Percentiles rank a stretch among this genome's conserved stretches.
phyloP scores from a whole-genome alignment of 2,329 filamentous ascomycete species.

The Phoma sp. region DNA sequence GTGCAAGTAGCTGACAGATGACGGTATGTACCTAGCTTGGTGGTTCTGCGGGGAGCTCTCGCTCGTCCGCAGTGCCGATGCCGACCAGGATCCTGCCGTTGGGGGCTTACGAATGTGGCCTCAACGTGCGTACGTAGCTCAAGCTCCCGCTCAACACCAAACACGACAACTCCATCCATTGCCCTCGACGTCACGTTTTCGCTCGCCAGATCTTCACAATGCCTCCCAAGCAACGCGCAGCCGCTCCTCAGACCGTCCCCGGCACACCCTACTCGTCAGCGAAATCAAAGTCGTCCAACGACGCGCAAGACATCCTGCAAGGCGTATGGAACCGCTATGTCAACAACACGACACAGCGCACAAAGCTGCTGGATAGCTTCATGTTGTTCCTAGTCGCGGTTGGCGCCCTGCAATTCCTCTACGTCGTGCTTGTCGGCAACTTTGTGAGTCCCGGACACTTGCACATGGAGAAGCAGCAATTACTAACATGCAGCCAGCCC shows the following conservation, averaged over 20 bases:
- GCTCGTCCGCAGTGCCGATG: conserved; percentile 18
- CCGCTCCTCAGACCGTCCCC: conserved; percentile 22
- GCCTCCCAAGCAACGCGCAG: conserved; percentile 43
- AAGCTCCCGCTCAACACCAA: conserved; percentile 17
- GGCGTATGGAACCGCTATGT: conserved; percentile 81
- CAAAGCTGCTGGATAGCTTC: conserved; percentile 90
- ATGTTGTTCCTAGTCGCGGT: conserved; percentile 85
- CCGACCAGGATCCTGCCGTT: conserved; percentile 13
- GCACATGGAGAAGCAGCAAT: not conserved
- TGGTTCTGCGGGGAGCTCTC: conserved; percentile 25
- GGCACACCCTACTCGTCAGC: conserved; percentile 26
- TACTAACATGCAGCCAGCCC: conserved; percentile 65
- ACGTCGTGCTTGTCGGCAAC: conserved; percentile 90
- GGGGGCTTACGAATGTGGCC: conserved; percentile 32
- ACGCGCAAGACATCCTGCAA: conserved; percentile 65
- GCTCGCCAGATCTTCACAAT: conserved; percentile 24
- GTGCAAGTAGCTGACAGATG: conserved; percentile 7
- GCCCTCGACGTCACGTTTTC: not conserved
- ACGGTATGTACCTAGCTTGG: conserved; percentile 1
- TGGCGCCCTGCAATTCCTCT: conserved; percentile 89
- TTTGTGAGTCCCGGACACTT: conserved; percentile 70
- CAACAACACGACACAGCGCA: conserved; percentile 82
- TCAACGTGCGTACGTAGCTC: conserved; percentile 24
- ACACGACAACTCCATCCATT: conserved; percentile 18
- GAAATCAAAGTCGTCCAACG: conserved; percentile 38